These are phyloP conservation scores for Metschnikowia lachancei DNA, from an alignment of 805 yeast genomes.

Conservation along the genomic window DNA sequence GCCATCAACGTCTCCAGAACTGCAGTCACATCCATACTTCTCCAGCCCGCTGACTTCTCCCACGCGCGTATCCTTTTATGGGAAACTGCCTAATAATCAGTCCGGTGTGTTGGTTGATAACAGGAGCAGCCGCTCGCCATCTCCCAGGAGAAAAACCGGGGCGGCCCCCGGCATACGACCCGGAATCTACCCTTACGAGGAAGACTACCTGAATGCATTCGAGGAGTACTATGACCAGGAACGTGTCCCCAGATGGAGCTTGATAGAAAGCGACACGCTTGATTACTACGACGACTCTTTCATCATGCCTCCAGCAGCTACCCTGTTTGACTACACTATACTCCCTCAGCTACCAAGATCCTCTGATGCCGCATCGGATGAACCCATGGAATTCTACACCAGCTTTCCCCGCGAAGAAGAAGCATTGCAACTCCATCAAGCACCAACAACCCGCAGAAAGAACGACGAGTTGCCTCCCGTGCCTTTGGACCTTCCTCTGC, in stretches of 20 bases:
- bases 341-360: constrained; percentile 34
- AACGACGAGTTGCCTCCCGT: constrained; percentile 39
- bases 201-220: constrained; percentile 9
- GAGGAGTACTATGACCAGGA: constrained; percentile 16
- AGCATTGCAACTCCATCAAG: constrained; percentile 5
- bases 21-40: constrained; percentile 7
- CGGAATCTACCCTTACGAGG: constrained; percentile 9
- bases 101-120: constrained; percentile 16
- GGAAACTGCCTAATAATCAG: constrained; percentile 11
- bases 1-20: constrained; percentile 19
- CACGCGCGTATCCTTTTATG: constrained; percentile 9
- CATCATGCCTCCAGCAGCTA: constrained; percentile 21
- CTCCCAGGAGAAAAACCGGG: constrained; percentile 28
- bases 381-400: background rate
- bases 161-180: constrained; percentile 21
- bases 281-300: constrained; percentile 18
- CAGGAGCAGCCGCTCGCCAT: constrained; percentile 27
- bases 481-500: constrained; percentile 50
- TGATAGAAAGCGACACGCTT: constrained; percentile 16
- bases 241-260: constrained; percentile 19
- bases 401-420: background rate
- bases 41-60: constrained; percentile 20
- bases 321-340: constrained; percentile 34
- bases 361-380: background rate
- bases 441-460: constrained; percentile 13